Base-by-base conservation (phyloP, 495 filamentous ascomycete genomes). In the Patellaria atrata region DNA sequence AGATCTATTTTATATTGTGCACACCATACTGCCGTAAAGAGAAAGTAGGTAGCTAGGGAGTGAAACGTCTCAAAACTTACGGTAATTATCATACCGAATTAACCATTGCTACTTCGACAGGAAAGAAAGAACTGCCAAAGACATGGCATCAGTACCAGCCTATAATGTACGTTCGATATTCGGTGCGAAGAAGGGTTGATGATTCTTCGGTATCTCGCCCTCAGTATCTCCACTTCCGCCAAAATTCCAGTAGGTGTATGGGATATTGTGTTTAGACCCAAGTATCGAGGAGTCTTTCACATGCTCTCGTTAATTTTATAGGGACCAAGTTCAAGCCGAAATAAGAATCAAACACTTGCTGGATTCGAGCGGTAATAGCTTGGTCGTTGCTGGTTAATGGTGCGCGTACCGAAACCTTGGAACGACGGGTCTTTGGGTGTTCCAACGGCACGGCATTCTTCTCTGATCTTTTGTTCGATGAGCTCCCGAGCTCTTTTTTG, bases 141-240 rank as follows among this genome's bases (percentile, higher is more conserved):
- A 13, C n/a, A 31, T 12, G 11, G 29, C 29, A 31, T 31, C 29
- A 3, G 16, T 11, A 16, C 29, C n/a, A 31, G 29, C 16, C 10
- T 16, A 10, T 11, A 31, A 2, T 5, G 29, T 31, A 12, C 14
- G 29, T 18, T 31, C 3, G 15, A n/a, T 3, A 5, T 3, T 3
- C n/a, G 29, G 29, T n/a, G 29, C 29, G 20, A 31, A 31, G 15
- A 31, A 31, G 11, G 29, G 29, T 3, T 13, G 20, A 31, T 31
- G 3, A 18, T 31, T 31, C 20, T 10, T 16, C 20, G 16, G 11
- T 10, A 31, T 3, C 20, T 31, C 16, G n/a, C n/a, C 11, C 10
- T 11, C 2, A 3, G 29, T 12, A 10, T n/a, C 15, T 10, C 14
- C 29, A 17, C 16, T 16, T 12, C 29, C n/a, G 11, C 29, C 29